Base-by-base conservation (phyloP, 352 stramenopile species). In the Labyrinthula sp. region DNA sequence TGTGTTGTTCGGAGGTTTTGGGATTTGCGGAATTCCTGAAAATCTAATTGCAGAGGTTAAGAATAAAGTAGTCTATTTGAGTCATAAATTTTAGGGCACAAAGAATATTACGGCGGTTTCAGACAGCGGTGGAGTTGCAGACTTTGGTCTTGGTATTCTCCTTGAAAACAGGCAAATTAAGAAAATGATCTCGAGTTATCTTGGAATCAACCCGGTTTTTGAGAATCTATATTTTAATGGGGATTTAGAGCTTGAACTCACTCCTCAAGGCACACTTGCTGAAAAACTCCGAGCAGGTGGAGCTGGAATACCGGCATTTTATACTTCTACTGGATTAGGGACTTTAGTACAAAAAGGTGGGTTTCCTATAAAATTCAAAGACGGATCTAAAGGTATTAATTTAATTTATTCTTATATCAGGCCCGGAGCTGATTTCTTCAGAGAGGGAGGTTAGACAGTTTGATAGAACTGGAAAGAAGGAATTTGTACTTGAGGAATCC, bases 401-500 rank as follows among this genome's bases (percentile, higher is more conserved):
- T n/a, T n/a, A n/a, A n/a, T n/a, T n/a, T n/a, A n/a, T n/a, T n/a
- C n/a, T n/a, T n/a, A n/a, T n/a, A n/a, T n/a, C n/a, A n/a, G n/a
- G n/a, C n/a, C n/a, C n/a, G n/a, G n/a, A n/a, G n/a, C n/a, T n/a
- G n/a, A n/a, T n/a, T n/a, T n/a, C n/a, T n/a, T n/a, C n/a, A n/a
- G n/a, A n/a, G n/a, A n/a, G n/a, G n/a, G n/a, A n/a, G n/a, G n/a
- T n/a, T n/a, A n/a, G n/a, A n/a, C n/a, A n/a, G n/a, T n/a, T n/a
- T n/a, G n/a, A n/a, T n/a, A n/a, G n/a, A n/a, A n/a, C n/a, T n/a
- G n/a, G n/a, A n/a, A n/a, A n/a, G n/a, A n/a, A n/a, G n/a, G n/a
- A 92, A 46, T 95, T 88, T 58, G 72, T 95, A 12, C 88, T 94
- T 77, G 85, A 95, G 59, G 71, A 89, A 48, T 76, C 80, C 36